phyloP scores from a whole-genome alignment of 345 rosid genomes.

The Eucalyptus coolabah region DNA sequence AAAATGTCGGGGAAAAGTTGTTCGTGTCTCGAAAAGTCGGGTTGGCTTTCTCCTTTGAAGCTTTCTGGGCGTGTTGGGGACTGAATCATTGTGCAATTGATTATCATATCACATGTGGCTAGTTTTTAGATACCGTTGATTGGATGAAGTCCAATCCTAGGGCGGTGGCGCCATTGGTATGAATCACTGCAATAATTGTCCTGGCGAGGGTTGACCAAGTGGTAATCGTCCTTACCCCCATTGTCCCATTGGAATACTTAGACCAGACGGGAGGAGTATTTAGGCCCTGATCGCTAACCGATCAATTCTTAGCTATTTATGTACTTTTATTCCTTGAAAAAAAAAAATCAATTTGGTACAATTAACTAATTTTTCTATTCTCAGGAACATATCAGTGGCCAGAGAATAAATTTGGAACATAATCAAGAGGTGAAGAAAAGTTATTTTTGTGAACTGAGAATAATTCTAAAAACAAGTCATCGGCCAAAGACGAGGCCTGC shows the following conservation, averaged over 20 bases:
- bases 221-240: neutral
- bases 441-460: rapidly evolving
- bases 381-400: rapidly evolving
- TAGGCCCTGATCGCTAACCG: no score
- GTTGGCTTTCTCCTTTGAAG: neutral
- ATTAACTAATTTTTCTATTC: no score
- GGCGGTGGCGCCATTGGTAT: neutral
- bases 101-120: neutral
- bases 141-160: neutral
- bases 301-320: no score
- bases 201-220: neutral
- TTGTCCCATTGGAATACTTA: no score
- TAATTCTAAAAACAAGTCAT: no score
- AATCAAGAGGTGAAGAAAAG: no score
- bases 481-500: rapidly evolving
- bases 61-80: neutral
- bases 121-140: neutral
- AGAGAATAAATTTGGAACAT: no score
- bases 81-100: neutral
- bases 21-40: neutral
- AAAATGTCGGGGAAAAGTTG: neutral
- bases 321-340: no score
- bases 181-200: neutral
- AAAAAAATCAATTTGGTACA: rapidly evolving
- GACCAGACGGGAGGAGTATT: no score